Conservation (phyloP, 2,329 filamentous ascomycete genomes). For the Trichoderma simmonsii region DNA sequence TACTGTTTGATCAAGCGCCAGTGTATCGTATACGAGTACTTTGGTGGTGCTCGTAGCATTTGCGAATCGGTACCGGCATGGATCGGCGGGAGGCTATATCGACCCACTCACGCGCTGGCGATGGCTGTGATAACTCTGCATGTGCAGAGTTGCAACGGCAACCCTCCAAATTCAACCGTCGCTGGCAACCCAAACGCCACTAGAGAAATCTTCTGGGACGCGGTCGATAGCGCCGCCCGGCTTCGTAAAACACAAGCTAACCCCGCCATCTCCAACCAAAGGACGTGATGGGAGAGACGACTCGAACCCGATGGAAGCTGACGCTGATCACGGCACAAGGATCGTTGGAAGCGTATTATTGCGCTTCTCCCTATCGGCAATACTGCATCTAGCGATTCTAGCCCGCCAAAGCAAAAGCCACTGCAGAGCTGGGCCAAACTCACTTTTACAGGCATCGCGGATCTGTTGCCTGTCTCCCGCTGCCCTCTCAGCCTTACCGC, state of each 20-base stretch:
- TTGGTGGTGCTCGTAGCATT: background rate
- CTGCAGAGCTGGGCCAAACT: background rate
- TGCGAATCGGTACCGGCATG: slow-evolving; percentile 11
- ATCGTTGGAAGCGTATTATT: background rate
- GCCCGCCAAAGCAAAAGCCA: background rate
- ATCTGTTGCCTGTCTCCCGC: slow-evolving; percentile 6
- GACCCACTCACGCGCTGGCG: slow-evolving; percentile 9
- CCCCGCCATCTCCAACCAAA: background rate
- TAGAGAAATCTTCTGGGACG: background rate
- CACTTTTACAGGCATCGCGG: background rate
- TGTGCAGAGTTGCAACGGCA: slow-evolving; percentile 9
- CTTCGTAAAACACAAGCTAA: background rate
- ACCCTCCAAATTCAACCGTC: background rate
- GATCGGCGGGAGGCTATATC: slow-evolving; percentile 16
- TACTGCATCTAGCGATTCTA: background rate
- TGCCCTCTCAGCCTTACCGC: slow-evolving; percentile 17
- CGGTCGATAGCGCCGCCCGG: background rate
- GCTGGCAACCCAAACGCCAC: slow-evolving; percentile 13
- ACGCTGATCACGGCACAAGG: background rate
- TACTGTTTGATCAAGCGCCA: background rate
- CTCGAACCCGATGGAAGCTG: background rate
- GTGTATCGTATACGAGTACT: background rate
- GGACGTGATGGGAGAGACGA: background rate
- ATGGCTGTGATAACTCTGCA: slow-evolving; percentile 15
- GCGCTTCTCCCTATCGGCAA: background rate